Percentiles rank a stretch among this genome's conserved stretches.
phyloP scores from a whole-genome alignment of 768 basidiomycete genomes.

The Crassisporium funariophilum region DNA sequence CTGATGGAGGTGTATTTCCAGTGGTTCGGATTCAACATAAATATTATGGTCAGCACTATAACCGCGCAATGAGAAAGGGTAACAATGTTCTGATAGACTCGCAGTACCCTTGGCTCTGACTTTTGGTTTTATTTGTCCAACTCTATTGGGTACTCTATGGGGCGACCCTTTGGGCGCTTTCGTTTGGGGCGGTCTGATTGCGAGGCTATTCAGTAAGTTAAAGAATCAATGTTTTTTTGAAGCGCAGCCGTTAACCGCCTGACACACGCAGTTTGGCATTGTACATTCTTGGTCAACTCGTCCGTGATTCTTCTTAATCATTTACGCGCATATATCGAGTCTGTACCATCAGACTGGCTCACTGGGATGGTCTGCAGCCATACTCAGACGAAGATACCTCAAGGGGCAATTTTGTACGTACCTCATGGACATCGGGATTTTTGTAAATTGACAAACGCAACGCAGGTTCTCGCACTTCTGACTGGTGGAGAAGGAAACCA shows the following conservation, averaged over 20 bases:
- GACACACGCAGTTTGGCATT: conserved; percentile 63
- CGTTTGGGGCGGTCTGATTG: conserved; percentile 71
- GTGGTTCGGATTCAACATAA: conserved; percentile 74
- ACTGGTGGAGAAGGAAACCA: conserved; percentile 82
- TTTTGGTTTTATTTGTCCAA: conserved; percentile 61
- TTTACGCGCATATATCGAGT: neutral
- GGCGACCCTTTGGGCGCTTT: conserved; percentile 67
- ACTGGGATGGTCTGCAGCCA: conserved; percentile 80
- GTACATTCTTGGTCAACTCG: conserved; percentile 74
- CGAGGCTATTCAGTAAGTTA: conserved; percentile 57
- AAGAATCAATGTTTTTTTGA: neutral
- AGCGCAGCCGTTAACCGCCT: neutral
- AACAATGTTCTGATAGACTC: neutral
- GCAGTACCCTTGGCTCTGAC: conserved; percentile 62
- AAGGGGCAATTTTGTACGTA: conserved; percentile 69
- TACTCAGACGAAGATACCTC: conserved; percentile 84
- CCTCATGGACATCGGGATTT: too few relatives aligned
- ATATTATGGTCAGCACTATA: conserved; percentile 51
- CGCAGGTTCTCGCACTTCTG: conserved; percentile 63
- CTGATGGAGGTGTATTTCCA: conserved; percentile 18
- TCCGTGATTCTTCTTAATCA: conserved; percentile 30
- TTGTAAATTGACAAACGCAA: too few relatives aligned
- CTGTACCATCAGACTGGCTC: conserved; percentile 54
- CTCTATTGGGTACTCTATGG: conserved; percentile 57
- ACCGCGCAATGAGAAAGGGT: neutral